phyloP scores from a whole-genome alignment of 305 asterid genomes.

The Fraxinus greggii region DNA sequence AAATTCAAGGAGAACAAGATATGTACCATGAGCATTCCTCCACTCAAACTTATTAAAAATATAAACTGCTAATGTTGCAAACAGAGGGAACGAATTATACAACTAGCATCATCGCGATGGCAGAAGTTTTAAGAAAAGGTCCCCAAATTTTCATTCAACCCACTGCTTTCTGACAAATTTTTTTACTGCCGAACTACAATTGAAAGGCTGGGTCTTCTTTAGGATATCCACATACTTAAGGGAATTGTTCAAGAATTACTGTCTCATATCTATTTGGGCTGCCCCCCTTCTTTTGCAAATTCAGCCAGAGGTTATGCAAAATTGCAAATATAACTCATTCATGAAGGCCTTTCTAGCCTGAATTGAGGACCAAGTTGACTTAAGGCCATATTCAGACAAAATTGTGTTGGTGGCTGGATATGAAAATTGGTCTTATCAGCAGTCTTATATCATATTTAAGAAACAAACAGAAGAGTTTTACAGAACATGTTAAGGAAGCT shows the following conservation, averaged over 20 bases:
- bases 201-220: not conserved
- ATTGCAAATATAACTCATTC: not conserved
- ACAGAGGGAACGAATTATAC: not conserved
- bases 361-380: not conserved
- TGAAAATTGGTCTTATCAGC: not conserved
- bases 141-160: not conserved
- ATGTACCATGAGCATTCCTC: not conserved
- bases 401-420: not conserved
- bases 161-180: not conserved
- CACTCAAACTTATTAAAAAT: not conserved
- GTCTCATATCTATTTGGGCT: not conserved
- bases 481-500: not conserved
- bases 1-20: slow-evolving; percentile 50
- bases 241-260: not conserved
- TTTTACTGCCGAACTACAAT: not conserved
- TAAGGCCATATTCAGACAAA: not conserved
- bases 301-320: not conserved
- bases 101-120: not conserved
- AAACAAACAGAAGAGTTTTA: not conserved
- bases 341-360: not conserved
- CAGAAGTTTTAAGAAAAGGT: not conserved
- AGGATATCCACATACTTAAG: not conserved
- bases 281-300: not conserved
- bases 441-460: not conserved
- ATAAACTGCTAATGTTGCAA: not conserved